A percentile compares a stretch with the other conserved stretches of the same genome.
Conservation (phyloP, 2,329 filamentous ascomycete species). For the Fragosphaeria purpurea region DNA sequence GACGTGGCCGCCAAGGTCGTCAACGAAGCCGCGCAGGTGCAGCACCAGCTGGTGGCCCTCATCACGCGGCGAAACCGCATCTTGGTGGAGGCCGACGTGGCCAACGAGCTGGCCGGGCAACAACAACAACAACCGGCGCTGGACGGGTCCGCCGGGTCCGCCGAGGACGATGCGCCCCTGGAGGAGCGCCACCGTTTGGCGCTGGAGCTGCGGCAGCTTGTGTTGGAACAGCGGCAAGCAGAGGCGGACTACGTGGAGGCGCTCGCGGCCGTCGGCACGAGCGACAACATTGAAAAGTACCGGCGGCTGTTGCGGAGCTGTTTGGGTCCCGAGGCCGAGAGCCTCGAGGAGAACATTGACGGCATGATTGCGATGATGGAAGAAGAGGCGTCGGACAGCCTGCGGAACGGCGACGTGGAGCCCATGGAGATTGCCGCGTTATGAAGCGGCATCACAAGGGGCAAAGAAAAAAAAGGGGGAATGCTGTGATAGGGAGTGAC, state of each 20-base stretch:
- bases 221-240: constrained; percentile 50
- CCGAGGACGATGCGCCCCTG: constrained; percentile 32
- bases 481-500: background rate
- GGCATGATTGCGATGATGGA: constrained; percentile 54
- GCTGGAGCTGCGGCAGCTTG: constrained; percentile 43
- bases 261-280: constrained; percentile 57
- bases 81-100: constrained; percentile 41
- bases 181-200: constrained; percentile 50
- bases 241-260: constrained; percentile 61
- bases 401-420: constrained; percentile 5
- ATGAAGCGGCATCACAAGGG: background rate
- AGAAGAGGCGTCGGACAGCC: constrained; percentile 42
- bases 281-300: constrained; percentile 66
- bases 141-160: constrained; percentile 22
- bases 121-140: constrained; percentile 24
- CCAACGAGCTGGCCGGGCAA: constrained; percentile 35
- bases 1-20: constrained; percentile 40
- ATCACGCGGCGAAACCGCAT: constrained; percentile 41
- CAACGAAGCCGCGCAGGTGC: constrained; percentile 38
- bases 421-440: constrained; percentile 11
- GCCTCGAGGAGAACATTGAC: constrained; percentile 55
- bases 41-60: constrained; percentile 24
- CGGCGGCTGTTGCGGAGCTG: constrained; percentile 58
- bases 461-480: background rate
- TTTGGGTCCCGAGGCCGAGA: constrained; percentile 57